Base-by-base conservation (phyloP, 2,329 filamentous ascomycete species). In the Neofusicoccum cordaticola region DNA sequence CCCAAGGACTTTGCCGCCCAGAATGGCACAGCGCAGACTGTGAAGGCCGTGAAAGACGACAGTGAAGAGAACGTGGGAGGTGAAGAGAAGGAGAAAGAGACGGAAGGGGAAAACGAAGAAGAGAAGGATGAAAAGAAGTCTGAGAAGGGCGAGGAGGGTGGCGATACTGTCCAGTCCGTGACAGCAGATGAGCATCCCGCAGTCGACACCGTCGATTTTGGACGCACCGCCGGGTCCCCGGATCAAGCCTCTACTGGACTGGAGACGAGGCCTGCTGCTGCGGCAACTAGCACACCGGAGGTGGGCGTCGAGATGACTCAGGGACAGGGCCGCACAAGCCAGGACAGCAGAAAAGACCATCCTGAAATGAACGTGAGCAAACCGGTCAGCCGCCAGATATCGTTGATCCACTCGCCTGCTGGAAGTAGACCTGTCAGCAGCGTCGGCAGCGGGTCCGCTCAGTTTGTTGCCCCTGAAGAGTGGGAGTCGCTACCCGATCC, bases 401-500 rank as follows among this genome's bases (percentile, higher is more conserved):
- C 56, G 4, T 4, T 31, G 15, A 31, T 60, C 56, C 47, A 60
- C 56, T 60, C 56, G 27, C 27, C 56, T 9, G 31, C 39, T 31
- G 61, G 48, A 12, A 53, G 48, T 15, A 42, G 61, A 4, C 61
- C 61, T 1, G 61, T 56, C 27, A 63, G 61, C 50, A 53, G 61
- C 41, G 31, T 60, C 27, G 56, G 56, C 56, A 60, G 41, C 56
- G 41, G 41, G n/a, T 60, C 42, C 22, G 44, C n/a, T 12, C 44
- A 35, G 22, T 63, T 63, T 27, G 61, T 63, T 27, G 45, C 61
- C 9, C 61, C 61, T 4, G 61, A 63, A 13, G 61, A 63, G 41
- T 63, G 61, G 61, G 61, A 63, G 13, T 47, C 48, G 5, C 48
- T 63, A 17, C 61, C 61, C 19, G 44, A 52, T 8, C 61, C 51